Evolutionary conservation across 2,329 filamentous ascomycete genomes (phyloP).

Genomic region (Leptodontidium sp.): DNA sequence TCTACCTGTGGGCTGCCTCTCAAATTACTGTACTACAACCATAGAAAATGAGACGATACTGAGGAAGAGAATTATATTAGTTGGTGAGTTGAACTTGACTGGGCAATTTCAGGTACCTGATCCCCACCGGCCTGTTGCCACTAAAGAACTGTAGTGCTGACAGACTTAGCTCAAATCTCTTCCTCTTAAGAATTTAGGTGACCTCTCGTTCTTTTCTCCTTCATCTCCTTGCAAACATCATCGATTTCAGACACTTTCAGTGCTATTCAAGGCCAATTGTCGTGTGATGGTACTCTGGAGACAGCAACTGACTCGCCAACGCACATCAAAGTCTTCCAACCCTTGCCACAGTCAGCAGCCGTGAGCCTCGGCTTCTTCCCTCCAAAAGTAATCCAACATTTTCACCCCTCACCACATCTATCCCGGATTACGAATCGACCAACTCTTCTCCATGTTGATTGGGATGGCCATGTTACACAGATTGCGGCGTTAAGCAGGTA

Average conservation of each 20-base stretch:
- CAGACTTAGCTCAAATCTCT: neutral
- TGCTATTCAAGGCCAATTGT: neutral
- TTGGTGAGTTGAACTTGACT: neutral
- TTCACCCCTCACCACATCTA: neutral
- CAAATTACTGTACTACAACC: too few species aligned
- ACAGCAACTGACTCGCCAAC: neutral
- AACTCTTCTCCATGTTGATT: neutral
- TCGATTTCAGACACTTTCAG: neutral
- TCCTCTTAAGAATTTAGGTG: neutral
- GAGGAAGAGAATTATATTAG: neutral
- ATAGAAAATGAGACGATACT: neutral
- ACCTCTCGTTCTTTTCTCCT: neutral
- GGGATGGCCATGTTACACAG: neutral
- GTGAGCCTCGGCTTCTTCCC: slow-evolving; percentile 1
- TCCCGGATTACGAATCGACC: slow-evolving; percentile 1
- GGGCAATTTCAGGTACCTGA: too few species aligned
- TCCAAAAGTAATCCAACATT: neutral
- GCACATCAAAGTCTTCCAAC: too few species aligned
- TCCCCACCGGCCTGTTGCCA: neutral
- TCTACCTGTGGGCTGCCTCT: too few species aligned
- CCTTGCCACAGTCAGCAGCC: neutral
- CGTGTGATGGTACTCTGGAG: neutral
- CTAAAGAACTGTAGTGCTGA: slow-evolving; percentile 4
- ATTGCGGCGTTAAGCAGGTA: slow-evolving; percentile 11
- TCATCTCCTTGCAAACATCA: neutral